Conservation (phyloP, 768 basidiomycete genomes). For the Pholiota microspora region DNA sequence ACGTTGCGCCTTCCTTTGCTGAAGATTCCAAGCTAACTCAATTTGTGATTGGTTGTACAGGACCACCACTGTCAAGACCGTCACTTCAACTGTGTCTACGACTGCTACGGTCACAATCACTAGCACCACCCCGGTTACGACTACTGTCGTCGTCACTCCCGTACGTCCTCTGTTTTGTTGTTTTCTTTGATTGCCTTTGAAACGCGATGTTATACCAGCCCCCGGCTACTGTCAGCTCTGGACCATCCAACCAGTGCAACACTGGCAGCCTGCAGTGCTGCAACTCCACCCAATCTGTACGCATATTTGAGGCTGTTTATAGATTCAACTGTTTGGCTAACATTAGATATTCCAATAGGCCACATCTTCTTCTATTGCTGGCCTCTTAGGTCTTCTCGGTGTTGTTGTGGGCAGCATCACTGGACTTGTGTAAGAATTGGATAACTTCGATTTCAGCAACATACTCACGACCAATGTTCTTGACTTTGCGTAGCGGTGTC, state of each 20-base stretch:
- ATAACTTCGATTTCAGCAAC: too few relatives aligned
- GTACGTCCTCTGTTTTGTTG: background rate
- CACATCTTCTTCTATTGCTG: background rate
- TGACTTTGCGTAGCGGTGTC: conserved; percentile 1
- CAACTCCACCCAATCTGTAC: conserved; percentile 18
- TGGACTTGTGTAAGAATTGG: conserved; percentile 1
- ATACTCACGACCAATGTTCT: background rate
- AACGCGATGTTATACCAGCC: background rate
- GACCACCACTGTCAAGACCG: background rate
- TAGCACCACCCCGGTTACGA: background rate
- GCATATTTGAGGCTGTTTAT: conserved; percentile 5
- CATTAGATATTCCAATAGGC: conserved; percentile 4
- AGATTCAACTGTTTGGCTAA: too few relatives aligned
- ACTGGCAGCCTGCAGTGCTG: conserved; percentile 28
- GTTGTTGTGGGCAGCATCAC: conserved; percentile 3
- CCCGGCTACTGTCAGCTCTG: conserved; percentile 8
- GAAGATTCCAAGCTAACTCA: background rate
- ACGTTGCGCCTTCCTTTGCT: background rate
- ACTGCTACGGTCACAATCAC: conserved; percentile 1
- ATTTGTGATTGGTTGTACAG: background rate
- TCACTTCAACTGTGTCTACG: background rate
- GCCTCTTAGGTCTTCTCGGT: conserved; percentile 26
- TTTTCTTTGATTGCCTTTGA: background rate
- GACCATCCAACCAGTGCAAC: conserved; percentile 20
- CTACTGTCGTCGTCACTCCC: conserved; percentile 1